Evolutionary conservation across 1,284 basidiomycete species (phyloP), one percentile per base, ranked within the genome.

Genomic region (Ceratobasidium sp.): DNA sequence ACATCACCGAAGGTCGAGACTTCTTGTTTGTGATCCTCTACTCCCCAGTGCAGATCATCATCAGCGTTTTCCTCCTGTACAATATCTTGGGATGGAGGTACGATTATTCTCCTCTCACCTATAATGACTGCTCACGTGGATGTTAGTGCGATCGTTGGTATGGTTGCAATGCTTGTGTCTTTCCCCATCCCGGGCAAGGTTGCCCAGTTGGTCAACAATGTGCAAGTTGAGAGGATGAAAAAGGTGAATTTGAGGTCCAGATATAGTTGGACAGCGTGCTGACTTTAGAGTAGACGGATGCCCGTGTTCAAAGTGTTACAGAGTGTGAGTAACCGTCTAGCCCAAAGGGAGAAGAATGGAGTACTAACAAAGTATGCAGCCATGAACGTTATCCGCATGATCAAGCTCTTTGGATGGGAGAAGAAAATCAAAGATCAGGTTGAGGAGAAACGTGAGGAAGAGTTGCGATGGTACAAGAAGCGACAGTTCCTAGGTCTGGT

Each of bases 351-450:
- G 39, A 8, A n/a, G 17, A 51, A 42, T 15, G 15, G 20, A 37
- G 58, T 56, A 51, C 26, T 31, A 4, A 35, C 61, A 6, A n/a
- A 4, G 10, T 20, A 8, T 58, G 23, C 53, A 88, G 86, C 84
- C 7, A 83, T 88, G 83, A 87, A 83, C 78, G 84, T 88, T 7
- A 78, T 89, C n/a, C 84, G 90, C 33, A 90, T 90, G 86, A 84
- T 91, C 82, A 92, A 92, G 83, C 86, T 92, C 79, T 92, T 93
- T 79, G 91, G 88, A 10, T 91, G 90, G 90, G 90, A 91, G 80
- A 83, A 83, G 23, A 86, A 88, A 79, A 87, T 90, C 82, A 85
- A 87, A 75, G 82, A 85, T 28, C 84, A 86, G 66, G 84, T 91
- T 51, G 83, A 85, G 17, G 85, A 85, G n/a, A 88, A 87, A 78